Conservation (phyloP, 306 rosid genomes). For the Ziziphus jujuba region DNA sequence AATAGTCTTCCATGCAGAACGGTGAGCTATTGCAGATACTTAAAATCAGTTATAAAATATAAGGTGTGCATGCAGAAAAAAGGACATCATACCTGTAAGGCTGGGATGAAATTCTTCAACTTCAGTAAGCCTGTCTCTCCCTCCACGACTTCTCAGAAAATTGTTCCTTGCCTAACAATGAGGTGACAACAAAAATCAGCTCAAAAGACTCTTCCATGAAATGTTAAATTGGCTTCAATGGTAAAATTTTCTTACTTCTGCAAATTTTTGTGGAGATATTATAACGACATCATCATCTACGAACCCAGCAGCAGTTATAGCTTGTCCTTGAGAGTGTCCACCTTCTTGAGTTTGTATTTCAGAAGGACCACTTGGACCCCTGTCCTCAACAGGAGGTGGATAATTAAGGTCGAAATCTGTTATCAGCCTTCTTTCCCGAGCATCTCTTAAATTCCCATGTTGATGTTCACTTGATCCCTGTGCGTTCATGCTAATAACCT, state of each 20-base stretch:
- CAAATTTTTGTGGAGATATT: slow-evolving; percentile 20
- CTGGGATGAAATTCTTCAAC: background rate
- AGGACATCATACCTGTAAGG: background rate
- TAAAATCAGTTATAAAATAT: background rate
- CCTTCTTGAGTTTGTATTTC: slow-evolving; percentile 9
- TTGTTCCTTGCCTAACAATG: slow-evolving; percentile 4
- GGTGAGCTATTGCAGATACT: too few species aligned
- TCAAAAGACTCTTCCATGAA: background rate
- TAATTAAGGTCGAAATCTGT: slow-evolving; percentile 21
- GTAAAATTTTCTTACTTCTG: background rate
- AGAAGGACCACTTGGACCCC: background rate
- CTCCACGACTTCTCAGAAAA: slow-evolving; percentile 6
- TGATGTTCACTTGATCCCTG: background rate
- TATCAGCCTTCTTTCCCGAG: background rate
- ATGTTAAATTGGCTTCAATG: background rate
- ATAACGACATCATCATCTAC: slow-evolving; percentile 16
- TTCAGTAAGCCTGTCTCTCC: background rate
- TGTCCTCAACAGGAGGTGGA: slow-evolving; percentile 22
- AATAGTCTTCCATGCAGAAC: too few species aligned
- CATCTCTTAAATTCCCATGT: slow-evolving; percentile 3
- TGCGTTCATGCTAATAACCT: slow-evolving; percentile 14
- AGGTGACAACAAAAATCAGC: background rate
- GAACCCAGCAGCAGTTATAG: background rate
- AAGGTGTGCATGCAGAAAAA: background rate
- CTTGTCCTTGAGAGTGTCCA: slow-evolving; percentile 4